phyloP scores from a whole-genome alignment of 768 basidiomycete genomes.

The Panus rudis region DNA sequence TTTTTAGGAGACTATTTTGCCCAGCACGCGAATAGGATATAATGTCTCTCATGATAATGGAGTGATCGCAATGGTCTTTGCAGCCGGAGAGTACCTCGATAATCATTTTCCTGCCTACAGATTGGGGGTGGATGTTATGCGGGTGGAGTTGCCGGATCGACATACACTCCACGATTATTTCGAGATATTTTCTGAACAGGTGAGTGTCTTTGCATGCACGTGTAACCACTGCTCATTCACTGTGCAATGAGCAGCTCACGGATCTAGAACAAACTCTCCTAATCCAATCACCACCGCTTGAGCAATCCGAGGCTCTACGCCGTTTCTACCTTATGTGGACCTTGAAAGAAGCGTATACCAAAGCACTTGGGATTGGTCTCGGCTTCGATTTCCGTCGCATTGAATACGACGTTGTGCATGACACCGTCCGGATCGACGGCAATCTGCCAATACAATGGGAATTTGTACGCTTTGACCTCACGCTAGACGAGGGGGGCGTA shows the following conservation, averaged over 20 bases:
- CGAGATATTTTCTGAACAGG: constrained; percentile 59
- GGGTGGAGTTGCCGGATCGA: constrained; percentile 53
- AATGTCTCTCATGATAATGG: constrained; percentile 81
- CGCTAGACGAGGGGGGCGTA: constrained; percentile 23
- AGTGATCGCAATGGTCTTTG: constrained; percentile 59
- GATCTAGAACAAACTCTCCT: constrained; percentile 27
- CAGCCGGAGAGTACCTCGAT: constrained; percentile 24
- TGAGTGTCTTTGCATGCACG: constrained; percentile 18
- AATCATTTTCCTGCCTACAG: constrained; percentile 50
- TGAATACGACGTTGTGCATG: constrained; percentile 53
- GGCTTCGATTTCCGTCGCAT: constrained; percentile 77
- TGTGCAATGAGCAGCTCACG: constrained; percentile 30
- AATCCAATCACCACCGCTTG: constrained; percentile 28
- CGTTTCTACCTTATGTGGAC: constrained; percentile 85
- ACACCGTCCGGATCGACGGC: constrained; percentile 55
- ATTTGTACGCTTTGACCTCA: constrained; percentile 55
- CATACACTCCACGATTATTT: constrained; percentile 56
- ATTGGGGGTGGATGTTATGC: constrained; percentile 81
- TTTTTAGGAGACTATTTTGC: not conserved
- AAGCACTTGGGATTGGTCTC: constrained; percentile 77
- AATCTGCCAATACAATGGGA: constrained; percentile 52
- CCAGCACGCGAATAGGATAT: constrained; percentile 44
- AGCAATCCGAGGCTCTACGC: constrained; percentile 45
- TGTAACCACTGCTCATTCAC: not conserved
- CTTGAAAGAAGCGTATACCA: constrained; percentile 87